Conservation (phyloP, 495 filamentous ascomycete species). For the Aspergillus affinis region DNA sequence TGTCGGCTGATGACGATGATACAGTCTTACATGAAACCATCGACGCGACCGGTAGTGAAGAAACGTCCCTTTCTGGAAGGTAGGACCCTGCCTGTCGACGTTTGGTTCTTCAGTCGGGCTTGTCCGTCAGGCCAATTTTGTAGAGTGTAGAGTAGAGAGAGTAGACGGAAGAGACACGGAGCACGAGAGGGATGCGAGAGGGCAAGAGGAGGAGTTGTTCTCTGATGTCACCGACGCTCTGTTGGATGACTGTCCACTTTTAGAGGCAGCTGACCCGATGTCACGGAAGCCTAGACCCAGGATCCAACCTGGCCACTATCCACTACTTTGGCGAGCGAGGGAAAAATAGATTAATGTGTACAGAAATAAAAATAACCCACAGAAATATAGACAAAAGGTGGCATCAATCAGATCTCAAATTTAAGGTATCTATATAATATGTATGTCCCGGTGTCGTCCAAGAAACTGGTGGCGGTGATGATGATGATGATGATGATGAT, state of each 20-base stretch:
- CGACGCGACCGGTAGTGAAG: neutral
- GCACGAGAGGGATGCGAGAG: neutral
- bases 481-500: constrained; percentile 4
- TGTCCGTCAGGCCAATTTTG: neutral
- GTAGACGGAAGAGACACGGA: neutral
- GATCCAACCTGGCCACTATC: neutral
- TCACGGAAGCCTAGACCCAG: constrained; percentile 11
- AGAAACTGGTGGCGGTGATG: neutral
- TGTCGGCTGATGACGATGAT: constrained; percentile 13
- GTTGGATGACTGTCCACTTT: neutral
- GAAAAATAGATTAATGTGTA: neutral
- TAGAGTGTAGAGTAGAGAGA: too few relatives aligned
- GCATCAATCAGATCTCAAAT: neutral
- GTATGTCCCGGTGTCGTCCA: neutral
- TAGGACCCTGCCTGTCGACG: neutral
- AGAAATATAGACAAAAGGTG: neutral
- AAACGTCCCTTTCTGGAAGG: constrained; percentile 3
- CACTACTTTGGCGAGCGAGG: neutral
- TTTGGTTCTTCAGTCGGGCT: constrained; percentile 1
- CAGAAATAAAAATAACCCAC: neutral
- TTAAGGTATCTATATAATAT: constrained; percentile 3
- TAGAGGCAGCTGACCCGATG: constrained; percentile 19
- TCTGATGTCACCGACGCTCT: constrained; percentile 1
- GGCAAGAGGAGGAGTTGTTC: neutral
- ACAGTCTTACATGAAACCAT: constrained; percentile 1